These are phyloP conservation scores for Ceratobasidium theobromae DNA, from an alignment of 1,284 basidiomycete species.

Conservation along the genomic window DNA sequence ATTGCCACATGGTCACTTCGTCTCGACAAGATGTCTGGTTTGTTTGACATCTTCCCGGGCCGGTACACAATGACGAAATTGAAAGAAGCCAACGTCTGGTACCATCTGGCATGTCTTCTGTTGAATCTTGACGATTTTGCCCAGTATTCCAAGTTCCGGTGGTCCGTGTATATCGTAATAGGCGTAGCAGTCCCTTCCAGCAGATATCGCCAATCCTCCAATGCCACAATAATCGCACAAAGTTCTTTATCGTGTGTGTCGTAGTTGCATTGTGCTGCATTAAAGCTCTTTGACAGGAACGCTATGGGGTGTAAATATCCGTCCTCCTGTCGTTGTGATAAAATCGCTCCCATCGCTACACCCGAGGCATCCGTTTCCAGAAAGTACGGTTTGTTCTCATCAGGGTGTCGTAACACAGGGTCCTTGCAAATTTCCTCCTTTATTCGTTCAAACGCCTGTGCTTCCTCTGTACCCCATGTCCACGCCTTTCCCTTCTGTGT, in stretches of 20 bases:
- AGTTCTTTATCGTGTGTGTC: conserved; percentile 44
- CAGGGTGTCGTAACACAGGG: conserved; percentile 1
- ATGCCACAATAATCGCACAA: conserved; percentile 31
- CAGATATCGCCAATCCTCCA: conserved; percentile 26
- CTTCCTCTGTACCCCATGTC: background rate
- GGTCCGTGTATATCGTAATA: background rate
- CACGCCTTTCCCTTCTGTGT: background rate
- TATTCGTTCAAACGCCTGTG: conserved; percentile 6
- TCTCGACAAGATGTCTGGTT: conserved; percentile 22
- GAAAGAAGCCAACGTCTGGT: background rate
- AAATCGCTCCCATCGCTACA: conserved; percentile 27
- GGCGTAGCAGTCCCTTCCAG: background rate
- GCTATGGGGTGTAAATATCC: conserved; percentile 1
- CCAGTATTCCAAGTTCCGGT: background rate
- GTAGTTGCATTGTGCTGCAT: conserved; percentile 43
- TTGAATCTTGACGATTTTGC: background rate
- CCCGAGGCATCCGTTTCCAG: conserved; percentile 28
- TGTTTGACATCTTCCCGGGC: background rate
- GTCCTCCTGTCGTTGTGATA: background rate
- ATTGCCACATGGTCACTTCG: background rate
- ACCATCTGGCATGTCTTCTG: conserved; percentile 48
- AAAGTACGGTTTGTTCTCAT: background rate
- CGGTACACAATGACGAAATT: background rate
- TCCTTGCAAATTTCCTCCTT: conserved; percentile 1
- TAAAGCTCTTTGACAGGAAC: conserved; percentile 6